Conservation (phyloP, 2,329 filamentous ascomycete species). For the Chaetomium strumarium region DNA sequence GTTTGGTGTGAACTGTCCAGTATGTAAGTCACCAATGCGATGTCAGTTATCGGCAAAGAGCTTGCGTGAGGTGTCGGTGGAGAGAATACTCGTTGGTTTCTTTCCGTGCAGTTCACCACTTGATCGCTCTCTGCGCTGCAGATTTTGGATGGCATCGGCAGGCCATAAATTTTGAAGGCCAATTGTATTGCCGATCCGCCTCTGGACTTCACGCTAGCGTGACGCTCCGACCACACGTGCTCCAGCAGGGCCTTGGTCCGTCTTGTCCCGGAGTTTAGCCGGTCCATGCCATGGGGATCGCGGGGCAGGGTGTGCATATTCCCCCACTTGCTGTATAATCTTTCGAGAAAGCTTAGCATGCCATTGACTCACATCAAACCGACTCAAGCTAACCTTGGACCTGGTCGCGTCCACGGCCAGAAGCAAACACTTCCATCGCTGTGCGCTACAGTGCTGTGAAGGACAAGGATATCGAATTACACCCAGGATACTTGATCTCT, state of each 20-base stretch:
- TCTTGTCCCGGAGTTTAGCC: conserved; percentile 7
- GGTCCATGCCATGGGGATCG: conserved; percentile 1
- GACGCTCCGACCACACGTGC: neutral
- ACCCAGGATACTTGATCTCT: too few species aligned
- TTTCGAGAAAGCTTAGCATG: conserved; percentile 8
- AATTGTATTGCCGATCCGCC: conserved; percentile 22
- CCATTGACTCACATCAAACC: conserved; percentile 14
- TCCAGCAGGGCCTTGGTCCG: neutral
- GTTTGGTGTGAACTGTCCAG: neutral
- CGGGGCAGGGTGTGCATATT: conserved; percentile 17
- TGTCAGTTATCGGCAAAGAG: neutral
- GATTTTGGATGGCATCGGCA: conserved; percentile 19
- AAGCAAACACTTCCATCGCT: neutral
- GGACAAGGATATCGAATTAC: too few species aligned
- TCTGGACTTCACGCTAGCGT: conserved; percentile 7
- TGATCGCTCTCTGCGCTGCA: conserved; percentile 10
- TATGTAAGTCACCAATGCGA: neutral
- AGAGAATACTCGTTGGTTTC: neutral
- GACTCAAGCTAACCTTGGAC: neutral
- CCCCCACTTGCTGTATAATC: conserved; percentile 21
- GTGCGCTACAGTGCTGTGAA: too few species aligned
- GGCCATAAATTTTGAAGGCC: conserved; percentile 23
- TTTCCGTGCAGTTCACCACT: neutral
- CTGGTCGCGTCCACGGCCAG: neutral
- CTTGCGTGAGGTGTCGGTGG: neutral